phyloP scores from a whole-genome alignment of 2,329 filamentous ascomycete species.

The Nannizzia gypsea region DNA sequence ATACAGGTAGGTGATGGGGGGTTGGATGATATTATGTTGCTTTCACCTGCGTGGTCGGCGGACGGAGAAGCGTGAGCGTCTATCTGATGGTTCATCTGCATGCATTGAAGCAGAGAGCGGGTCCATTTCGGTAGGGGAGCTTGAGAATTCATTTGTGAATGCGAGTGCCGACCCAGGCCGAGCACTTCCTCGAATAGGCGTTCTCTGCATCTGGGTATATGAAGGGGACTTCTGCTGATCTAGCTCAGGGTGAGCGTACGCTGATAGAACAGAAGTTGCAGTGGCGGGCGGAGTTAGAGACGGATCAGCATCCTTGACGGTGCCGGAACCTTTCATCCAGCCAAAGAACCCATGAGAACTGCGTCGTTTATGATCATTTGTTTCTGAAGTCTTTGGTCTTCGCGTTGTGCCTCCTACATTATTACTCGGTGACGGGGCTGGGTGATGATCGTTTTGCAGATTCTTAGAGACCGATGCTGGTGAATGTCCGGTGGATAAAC shows the following conservation, averaged over 20 bases:
- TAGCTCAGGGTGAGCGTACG: background rate
- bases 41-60: background rate
- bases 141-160: background rate
- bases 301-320: background rate
- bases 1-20: background rate
- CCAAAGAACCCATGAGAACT: slow-evolving; percentile 28
- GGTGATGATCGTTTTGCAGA: background rate
- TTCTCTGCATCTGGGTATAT: background rate
- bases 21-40: background rate
- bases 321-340: slow-evolving; percentile 28
- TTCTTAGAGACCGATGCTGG: background rate
- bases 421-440: background rate
- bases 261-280: background rate
- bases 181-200: background rate
- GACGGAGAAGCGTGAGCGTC: background rate
- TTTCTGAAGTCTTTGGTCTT: slow-evolving; percentile 15
- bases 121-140: background rate
- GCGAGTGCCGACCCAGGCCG: background rate
- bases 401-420: background rate
- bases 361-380: slow-evolving; percentile 26
- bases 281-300: background rate
- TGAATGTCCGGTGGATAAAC: slow-evolving; percentile 11
- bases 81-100: background rate
- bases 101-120: background rate
- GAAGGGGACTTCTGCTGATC: background rate